phyloP scores from a whole-genome alignment of 108 stramenopile genomes.

The Nitzschia sp. region DNA sequence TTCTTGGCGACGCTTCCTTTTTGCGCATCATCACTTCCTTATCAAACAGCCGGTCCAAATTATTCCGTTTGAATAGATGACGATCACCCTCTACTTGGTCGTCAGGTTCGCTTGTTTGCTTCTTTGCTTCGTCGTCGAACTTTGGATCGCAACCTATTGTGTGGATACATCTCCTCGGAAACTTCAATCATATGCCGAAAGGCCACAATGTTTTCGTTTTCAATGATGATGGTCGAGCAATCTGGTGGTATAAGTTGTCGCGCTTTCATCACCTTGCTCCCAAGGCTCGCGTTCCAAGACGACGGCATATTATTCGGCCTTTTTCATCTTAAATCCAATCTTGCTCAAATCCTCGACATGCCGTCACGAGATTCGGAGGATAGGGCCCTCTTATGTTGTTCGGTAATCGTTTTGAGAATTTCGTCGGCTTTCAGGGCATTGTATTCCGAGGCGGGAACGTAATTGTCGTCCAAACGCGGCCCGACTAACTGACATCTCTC shows the following conservation, averaged over 20 bases:
- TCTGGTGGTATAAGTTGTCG: conserved; percentile 19
- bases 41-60: too few relatives aligned
- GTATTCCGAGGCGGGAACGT: conserved; percentile 28
- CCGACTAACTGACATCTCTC: background rate
- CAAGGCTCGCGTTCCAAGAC: conserved; percentile 23
- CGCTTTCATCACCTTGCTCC: background rate
- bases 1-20: too few relatives aligned
- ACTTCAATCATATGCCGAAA: too few relatives aligned
- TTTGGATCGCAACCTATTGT: too few relatives aligned
- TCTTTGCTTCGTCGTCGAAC: too few relatives aligned
- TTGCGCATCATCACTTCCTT: too few relatives aligned
- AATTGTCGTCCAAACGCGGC: conserved; percentile 2
- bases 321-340: conserved; percentile 13
- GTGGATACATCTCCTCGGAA: too few relatives aligned
- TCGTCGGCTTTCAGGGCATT: conserved; percentile 17
- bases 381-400: conserved; percentile 45
- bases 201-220: conserved; percentile 20
- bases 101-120: too few relatives aligned
- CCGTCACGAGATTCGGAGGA: conserved; percentile 37
- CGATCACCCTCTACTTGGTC: too few relatives aligned
- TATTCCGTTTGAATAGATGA: too few relatives aligned
- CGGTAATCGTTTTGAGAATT: conserved; percentile 28
- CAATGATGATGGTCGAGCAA: conserved; percentile 23
- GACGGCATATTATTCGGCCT: conserved; percentile 4
- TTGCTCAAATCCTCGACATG: conserved; percentile 31